Percentiles rank a stretch among this genome's conserved stretches.
phyloP scores from a whole-genome alignment of 139 green algal genomes.

The Zygnema circumcarinatum region DNA sequence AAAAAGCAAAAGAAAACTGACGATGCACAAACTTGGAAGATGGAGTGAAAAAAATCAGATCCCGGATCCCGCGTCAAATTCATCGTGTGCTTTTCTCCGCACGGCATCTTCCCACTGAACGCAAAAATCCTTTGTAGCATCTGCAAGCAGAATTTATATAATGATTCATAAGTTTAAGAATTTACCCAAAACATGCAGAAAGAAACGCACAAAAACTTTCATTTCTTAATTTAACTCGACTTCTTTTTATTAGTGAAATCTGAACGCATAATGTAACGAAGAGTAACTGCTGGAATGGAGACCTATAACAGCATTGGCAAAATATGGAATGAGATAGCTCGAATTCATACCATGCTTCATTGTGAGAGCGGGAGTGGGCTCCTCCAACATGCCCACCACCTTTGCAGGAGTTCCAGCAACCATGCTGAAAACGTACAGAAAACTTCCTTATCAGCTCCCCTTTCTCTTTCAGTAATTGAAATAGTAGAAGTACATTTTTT shows the following conservation, averaged over 20 bases:
- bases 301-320: no score
- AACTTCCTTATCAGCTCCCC: neutral
- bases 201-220: no score
- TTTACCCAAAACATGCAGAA: no score
- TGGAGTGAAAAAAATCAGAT: no score
- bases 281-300: no score
- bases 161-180: no score
- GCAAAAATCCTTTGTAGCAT: constrained; percentile 31
- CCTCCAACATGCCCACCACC: constrained; percentile 31
- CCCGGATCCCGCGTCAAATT: neutral
- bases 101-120: constrained; percentile 43
- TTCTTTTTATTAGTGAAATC: no score
- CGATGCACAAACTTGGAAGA: no score
- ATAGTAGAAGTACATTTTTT: neutral
- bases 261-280: no score
- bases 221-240: no score
- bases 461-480: neutral
- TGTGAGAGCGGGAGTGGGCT: constrained; percentile 39
- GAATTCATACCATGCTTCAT: constrained; percentile 54
- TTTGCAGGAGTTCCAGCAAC: constrained; percentile 59
- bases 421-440: constrained; percentile 53
- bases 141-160: constrained; percentile 24
- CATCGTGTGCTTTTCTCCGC: neutral
- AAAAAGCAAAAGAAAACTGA: no score
- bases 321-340: no score